A percentile compares a stretch with the other conserved stretches of the same genome.
phyloP scores from a whole-genome alignment of 805 yeast species.

The Candida easanensis region DNA sequence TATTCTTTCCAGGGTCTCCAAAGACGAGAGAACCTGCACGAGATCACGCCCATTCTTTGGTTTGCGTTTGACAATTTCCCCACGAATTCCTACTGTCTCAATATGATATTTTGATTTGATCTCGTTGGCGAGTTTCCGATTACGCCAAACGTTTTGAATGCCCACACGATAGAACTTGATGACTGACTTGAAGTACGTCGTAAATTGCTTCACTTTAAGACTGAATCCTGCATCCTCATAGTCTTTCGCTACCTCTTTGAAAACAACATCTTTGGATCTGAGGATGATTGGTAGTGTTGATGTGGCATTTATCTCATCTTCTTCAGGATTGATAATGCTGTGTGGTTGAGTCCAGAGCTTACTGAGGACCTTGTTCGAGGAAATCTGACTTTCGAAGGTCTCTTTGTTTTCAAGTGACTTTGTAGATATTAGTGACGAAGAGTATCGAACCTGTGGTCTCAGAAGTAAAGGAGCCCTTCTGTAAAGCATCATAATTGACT shows the following conservation, averaged over 20 bases:
- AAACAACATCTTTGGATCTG: slow-evolving; percentile 28
- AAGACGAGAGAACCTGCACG: slow-evolving; percentile 34
- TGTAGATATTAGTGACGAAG: slow-evolving; percentile 9
- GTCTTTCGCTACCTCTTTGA: slow-evolving; percentile 25
- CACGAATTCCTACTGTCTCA: slow-evolving; percentile 22
- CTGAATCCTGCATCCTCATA: slow-evolving; percentile 26
- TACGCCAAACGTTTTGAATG: slow-evolving; percentile 51
- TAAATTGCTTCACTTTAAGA: slow-evolving; percentile 36
- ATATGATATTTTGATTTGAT: slow-evolving; percentile 29
- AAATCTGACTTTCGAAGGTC: slow-evolving; percentile 9
- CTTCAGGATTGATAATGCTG: background rate
- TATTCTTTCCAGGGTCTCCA: slow-evolving; percentile 33
- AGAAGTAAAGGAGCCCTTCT: background rate
- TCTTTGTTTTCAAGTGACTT: slow-evolving; percentile 1
- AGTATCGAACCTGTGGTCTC: slow-evolving; percentile 3
- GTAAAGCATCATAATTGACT: background rate
- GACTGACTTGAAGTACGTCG: slow-evolving; percentile 42
- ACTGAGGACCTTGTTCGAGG: slow-evolving; percentile 9
- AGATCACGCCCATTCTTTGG: slow-evolving; percentile 37
- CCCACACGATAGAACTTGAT: slow-evolving; percentile 58
- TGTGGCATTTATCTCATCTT: slow-evolving; percentile 28
- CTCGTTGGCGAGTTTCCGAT: slow-evolving; percentile 31
- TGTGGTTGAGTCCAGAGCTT: slow-evolving; percentile 13
- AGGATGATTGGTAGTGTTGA: slow-evolving; percentile 31
- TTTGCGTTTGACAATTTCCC: slow-evolving; percentile 20